Base-by-base conservation (phyloP, 192 early-diverging fungal genomes). In the Podila epigama region DNA sequence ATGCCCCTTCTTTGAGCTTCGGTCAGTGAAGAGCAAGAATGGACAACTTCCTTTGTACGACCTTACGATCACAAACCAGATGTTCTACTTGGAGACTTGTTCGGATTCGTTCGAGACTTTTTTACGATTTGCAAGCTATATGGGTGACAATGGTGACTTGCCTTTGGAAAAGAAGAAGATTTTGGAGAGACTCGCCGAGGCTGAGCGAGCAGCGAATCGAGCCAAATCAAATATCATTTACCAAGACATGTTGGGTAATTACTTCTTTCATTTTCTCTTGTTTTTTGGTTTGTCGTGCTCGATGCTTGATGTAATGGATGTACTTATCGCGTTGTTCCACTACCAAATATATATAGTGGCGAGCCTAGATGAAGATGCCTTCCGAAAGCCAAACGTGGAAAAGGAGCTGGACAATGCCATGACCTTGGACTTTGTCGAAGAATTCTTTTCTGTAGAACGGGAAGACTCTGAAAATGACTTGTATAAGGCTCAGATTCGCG, bases 101-200 rank as follows among this genome's bases (percentile, higher is more conserved):
- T 79, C 86, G n/a, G 92, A 93, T 69, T 86, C 90, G 1, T 86
- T 89, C 51, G 82, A 87, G 39, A 83, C 88, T 6, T 35, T 92
- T 10, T 16, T 86, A 22, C 79, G 79, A 25, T 57, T 92, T 20
- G 65, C 87, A 9, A 75, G 75, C 4, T 84, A 87, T 63, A 35
- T 87, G 31, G 78, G 73, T 20, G 73, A 72, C 16, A 79, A 69
- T 52, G 66, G 72, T 4, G 71, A 81, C 35, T 68, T 68, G 64
- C 68, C 68, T 0, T 20, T 75, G 11, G 67, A 70, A 18, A 78
- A 78, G 50, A 78, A 79, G 42, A 60, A 50, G 41, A 68, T 78
- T 22, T 11, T 59, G 51, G 68, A 64, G 13, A 37, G 66, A 11
- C 51, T 66, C 5, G 72, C 66, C 1, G 58, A 75, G 32, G 70